phyloP scores from a whole-genome alignment of 2,329 filamentous ascomycete species.

The Hortaea sp. region DNA sequence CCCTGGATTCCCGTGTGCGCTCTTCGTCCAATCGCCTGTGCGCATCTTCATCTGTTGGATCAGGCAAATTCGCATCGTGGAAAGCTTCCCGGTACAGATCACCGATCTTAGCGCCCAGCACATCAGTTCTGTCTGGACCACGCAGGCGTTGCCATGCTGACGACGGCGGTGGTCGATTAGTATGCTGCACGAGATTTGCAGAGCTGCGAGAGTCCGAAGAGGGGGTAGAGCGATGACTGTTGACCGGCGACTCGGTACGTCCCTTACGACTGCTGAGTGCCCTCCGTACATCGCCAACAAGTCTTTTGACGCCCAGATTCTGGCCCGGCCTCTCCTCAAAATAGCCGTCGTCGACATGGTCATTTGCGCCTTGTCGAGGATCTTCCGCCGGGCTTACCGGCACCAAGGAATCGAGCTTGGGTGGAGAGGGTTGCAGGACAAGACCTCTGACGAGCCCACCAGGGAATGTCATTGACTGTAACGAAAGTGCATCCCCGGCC shows the following conservation, averaged over 20 bases:
- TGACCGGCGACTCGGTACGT: slow-evolving; percentile 5
- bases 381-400: slow-evolving; percentile 44
- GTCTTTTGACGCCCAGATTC: slow-evolving; percentile 66
- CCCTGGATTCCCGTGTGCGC: background rate
- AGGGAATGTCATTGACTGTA: slow-evolving; percentile 57
- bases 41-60: slow-evolving; percentile 58
- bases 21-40: background rate
- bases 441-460: slow-evolving; percentile 83
- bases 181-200: background rate
- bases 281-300: slow-evolving; percentile 77
- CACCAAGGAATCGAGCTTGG: slow-evolving; percentile 55
- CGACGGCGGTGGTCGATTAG: background rate
- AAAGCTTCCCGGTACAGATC: slow-evolving; percentile 18
- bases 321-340: slow-evolving; percentile 24
- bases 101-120: slow-evolving; percentile 49
- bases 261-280: slow-evolving; percentile 52
- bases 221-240: slow-evolving; percentile 11
- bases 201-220: slow-evolving; percentile 8
- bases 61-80: slow-evolving; percentile 36
- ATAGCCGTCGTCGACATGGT: slow-evolving; percentile 6
- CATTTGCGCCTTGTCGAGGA: slow-evolving; percentile 6
- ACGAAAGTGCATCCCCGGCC: slow-evolving; percentile 23
- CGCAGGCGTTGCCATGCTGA: slow-evolving; percentile 18
- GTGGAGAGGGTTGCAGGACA: slow-evolving; percentile 69
- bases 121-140: slow-evolving; percentile 39